phyloP scores from a whole-genome alignment of 2,329 filamentous ascomycete species.

The Neoascochyta sp. region DNA sequence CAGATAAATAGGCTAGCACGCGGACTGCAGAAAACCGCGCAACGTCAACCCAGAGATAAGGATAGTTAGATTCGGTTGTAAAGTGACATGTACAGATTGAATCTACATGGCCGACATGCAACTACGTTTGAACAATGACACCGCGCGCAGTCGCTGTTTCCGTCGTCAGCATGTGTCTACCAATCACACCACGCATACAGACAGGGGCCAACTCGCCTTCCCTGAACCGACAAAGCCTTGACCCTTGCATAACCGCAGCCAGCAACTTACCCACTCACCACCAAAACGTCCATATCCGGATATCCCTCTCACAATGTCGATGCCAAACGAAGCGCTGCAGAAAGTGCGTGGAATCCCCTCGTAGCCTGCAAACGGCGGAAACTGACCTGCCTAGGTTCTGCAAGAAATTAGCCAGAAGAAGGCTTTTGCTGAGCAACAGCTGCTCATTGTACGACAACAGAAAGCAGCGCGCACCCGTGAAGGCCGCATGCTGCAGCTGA shows the following conservation, averaged over 20 bases:
- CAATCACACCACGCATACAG: slow-evolving; percentile 17
- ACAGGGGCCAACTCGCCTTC: too few relatives aligned
- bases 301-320: slow-evolving; percentile 64
- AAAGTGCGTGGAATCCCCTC: slow-evolving; percentile 59
- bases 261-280: slow-evolving; percentile 8
- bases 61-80: too few relatives aligned
- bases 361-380: background rate
- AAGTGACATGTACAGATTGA: too few relatives aligned
- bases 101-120: too few relatives aligned
- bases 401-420: slow-evolving; percentile 93
- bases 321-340: slow-evolving; percentile 88
- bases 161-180: slow-evolving; percentile 6
- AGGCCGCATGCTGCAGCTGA: slow-evolving; percentile 82
- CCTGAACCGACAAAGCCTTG: slow-evolving; percentile 22
- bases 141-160: slow-evolving; percentile 7
- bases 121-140: slow-evolving; percentile 4
- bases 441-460: slow-evolving; percentile 78
- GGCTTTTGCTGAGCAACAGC: slow-evolving; percentile 84
- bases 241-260: slow-evolving; percentile 12
- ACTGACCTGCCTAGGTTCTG: slow-evolving; percentile 60
- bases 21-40: too few relatives aligned
- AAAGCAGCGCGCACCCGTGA: slow-evolving; percentile 83
- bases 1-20: slow-evolving; percentile 8
- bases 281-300: slow-evolving; percentile 10
- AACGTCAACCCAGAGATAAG: too few relatives aligned